Evolutionary conservation across 345 rosid genomes (phyloP).

Genomic region (Populus euphratica): DNA sequence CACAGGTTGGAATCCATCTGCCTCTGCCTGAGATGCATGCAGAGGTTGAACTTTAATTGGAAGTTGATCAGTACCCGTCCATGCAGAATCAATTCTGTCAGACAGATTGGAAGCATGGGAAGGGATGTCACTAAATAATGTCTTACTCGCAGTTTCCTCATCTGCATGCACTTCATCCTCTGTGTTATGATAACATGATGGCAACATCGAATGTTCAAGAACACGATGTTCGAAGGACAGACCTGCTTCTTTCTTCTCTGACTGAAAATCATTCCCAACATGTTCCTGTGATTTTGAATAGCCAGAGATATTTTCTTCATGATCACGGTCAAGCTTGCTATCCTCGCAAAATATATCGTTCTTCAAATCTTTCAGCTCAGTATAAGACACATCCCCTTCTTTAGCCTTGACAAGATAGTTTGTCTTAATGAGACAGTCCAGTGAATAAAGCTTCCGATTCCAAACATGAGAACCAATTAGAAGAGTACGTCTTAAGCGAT

Average conservation of each 20-base stretch:
- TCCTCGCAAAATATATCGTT: slow-evolving; percentile 25
- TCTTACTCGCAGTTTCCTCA: slow-evolving; percentile 29
- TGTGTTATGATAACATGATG: slow-evolving; percentile 24
- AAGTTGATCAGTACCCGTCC: slow-evolving; percentile 74
- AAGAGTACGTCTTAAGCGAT: slow-evolving; percentile 62
- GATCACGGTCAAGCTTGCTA: slow-evolving; percentile 21
- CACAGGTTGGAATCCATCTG: slow-evolving; percentile 37
- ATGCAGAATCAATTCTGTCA: slow-evolving; percentile 94
- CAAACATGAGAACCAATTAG: slow-evolving; percentile 70
- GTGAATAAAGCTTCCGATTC: slow-evolving; percentile 66
- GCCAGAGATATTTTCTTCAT: slow-evolving; percentile 22
- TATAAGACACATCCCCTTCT: slow-evolving; percentile 30
- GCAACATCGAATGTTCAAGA: slow-evolving; percentile 25
- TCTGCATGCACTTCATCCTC: slow-evolving; percentile 42
- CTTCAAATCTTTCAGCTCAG: slow-evolving; percentile 30
- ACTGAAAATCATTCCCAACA: slow-evolving; percentile 22
- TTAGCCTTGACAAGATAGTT: slow-evolving; percentile 34
- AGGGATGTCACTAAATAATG: slow-evolving; percentile 23
- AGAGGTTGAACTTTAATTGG: slow-evolving; percentile 30
- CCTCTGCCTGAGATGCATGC: slow-evolving; percentile 28
- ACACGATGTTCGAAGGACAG: slow-evolving; percentile 17
- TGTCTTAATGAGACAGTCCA: slow-evolving; percentile 58
- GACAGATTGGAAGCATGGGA: slow-evolving; percentile 63
- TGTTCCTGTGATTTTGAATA: slow-evolving; percentile 28
- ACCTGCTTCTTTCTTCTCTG: slow-evolving; percentile 28